A percentile compares a stretch with the other conserved stretches of the same genome.
Conservation (phyloP, 2,329 filamentous ascomycete species). For the Clarireedia monteithiana region DNA sequence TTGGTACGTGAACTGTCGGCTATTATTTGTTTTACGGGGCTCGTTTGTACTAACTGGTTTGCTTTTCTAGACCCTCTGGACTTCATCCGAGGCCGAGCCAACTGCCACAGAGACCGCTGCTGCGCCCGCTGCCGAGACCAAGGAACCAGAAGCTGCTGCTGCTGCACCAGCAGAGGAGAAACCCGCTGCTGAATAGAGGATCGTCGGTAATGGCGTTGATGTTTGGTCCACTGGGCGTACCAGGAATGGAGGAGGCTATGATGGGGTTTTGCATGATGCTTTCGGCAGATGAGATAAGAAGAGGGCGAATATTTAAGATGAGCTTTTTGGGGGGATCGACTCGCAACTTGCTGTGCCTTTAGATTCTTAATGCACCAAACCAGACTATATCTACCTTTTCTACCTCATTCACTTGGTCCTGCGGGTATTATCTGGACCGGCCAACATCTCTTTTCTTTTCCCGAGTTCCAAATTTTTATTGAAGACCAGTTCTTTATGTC, state of each 20-base stretch:
- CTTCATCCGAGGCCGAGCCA: constrained; percentile 77
- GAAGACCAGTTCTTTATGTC: constrained; percentile 5
- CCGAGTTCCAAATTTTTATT: constrained; percentile 11
- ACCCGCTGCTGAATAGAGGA: constrained; percentile 28
- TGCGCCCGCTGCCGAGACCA: constrained; percentile 38
- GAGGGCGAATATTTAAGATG: constrained; percentile 19
- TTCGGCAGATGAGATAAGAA: constrained; percentile 25
- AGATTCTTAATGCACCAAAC: constrained; percentile 28
- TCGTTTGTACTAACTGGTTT: too few relatives aligned
- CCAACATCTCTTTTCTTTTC: constrained; percentile 5
- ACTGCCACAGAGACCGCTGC: constrained; percentile 41
- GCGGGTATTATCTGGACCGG: not conserved
- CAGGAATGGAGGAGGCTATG: constrained; percentile 21
- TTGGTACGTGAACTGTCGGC: constrained; percentile 34
- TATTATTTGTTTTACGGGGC: too few relatives aligned
- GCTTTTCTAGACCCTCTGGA: constrained; percentile 67
- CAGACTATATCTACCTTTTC: constrained; percentile 22
- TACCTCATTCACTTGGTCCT: constrained; percentile 11
- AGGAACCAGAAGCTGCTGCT: constrained; percentile 25
- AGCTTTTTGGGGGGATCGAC: constrained; percentile 25
- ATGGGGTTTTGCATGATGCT: constrained; percentile 25
- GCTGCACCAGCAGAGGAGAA: constrained; percentile 34
- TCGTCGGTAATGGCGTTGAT: constrained; percentile 27
- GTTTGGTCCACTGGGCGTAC: constrained; percentile 26
- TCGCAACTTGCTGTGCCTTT: constrained; percentile 27